A percentile compares a stretch with the other conserved stretches of the same genome.
phyloP scores from a whole-genome alignment of 495 filamentous ascomycete genomes.

The Penicillium simplicissimum region DNA sequence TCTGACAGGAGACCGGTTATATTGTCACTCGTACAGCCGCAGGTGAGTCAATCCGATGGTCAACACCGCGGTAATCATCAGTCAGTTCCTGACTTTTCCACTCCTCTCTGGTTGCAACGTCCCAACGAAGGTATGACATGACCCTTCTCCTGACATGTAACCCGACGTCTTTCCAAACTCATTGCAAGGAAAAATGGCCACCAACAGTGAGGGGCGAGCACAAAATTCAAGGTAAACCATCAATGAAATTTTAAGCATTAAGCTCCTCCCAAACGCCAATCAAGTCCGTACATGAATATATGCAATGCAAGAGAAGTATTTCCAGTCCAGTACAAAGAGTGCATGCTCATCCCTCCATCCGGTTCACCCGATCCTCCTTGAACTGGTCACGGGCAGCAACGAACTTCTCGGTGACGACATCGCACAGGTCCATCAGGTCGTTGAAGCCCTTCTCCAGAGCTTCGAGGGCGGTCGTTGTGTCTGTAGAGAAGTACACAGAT shows the following conservation, averaged over 20 bases:
- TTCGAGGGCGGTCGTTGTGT: conserved; percentile 75
- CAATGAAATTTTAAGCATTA: conserved; percentile 16
- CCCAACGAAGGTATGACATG: background rate
- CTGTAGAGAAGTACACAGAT: conserved; percentile 41
- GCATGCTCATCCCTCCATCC: conserved; percentile 37
- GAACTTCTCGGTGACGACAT: conserved; percentile 88
- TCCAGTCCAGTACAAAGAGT: background rate
- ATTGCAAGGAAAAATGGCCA: background rate
- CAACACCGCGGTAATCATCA: background rate
- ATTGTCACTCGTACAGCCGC: no score
- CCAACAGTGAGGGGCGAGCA: background rate
- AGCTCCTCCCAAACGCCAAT: conserved; percentile 19
- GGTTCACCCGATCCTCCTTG: conserved; percentile 42
- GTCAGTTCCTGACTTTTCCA: background rate
- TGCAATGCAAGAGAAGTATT: conserved; percentile 18
- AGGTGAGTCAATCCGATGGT: background rate
- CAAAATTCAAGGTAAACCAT: background rate
- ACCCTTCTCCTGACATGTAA: background rate
- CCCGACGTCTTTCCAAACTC: background rate
- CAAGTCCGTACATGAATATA: background rate
- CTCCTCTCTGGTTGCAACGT: background rate
- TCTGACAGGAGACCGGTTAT: no score
- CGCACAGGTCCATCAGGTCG: conserved; percentile 86
- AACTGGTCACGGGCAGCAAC: conserved; percentile 64
- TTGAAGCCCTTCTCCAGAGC: conserved; percentile 87